Conservation (phyloP, 257 asterid genomes). For the Asclepias syriaca region DNA sequence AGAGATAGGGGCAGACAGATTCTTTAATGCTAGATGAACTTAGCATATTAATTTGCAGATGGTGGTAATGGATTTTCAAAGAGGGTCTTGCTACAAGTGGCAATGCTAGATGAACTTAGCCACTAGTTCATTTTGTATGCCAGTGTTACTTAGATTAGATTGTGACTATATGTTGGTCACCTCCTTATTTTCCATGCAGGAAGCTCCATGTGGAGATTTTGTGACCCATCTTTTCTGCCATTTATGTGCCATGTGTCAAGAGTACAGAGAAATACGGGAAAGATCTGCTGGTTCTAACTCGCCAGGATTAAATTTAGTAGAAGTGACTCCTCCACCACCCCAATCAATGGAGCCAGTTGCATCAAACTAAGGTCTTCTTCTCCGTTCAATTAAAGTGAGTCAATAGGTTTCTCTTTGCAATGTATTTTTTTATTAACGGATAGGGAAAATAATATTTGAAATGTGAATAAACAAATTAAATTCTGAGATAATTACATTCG, state of each 20-base stretch:
- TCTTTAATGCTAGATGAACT: too few species aligned
- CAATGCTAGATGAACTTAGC: too few species aligned
- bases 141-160: background rate
- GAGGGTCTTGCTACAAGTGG: background rate
- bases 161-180: background rate
- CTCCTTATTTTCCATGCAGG: conserved; percentile 36
- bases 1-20: too few species aligned
- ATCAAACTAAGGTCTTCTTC: conserved; percentile 20
- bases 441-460: background rate
- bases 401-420: background rate
- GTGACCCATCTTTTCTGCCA: conserved; percentile 84
- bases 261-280: conserved; percentile 83
- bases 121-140: background rate
- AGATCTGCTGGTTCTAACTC: conserved; percentile 41
- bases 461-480: background rate
- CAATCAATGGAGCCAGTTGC: conserved; percentile 70
- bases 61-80: too few species aligned
- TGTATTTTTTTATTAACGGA: background rate
- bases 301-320: conserved; percentile 37
- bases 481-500: background rate
- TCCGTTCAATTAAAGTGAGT: background rate
- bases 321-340: conserved; percentile 60
- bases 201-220: conserved; percentile 92
- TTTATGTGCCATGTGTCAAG: conserved; percentile 87
- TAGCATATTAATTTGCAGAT: too few species aligned